Evolutionary conservation across 306 rosid genomes (phyloP).

Genomic region (Trichosanthes cucumerina): DNA sequence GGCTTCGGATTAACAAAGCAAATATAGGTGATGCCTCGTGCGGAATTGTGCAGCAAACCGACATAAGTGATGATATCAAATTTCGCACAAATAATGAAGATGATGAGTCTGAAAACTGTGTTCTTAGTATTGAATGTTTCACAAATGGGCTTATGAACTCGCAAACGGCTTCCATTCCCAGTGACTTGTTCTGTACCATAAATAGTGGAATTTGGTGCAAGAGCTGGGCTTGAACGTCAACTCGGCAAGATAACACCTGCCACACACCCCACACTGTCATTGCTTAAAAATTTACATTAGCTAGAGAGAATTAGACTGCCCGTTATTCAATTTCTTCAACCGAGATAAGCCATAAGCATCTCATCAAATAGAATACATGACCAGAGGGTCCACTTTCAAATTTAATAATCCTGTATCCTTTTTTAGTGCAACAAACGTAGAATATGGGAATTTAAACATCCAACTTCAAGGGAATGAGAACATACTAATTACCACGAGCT

Average conservation of each 20-base stretch:
- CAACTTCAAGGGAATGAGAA: too few species aligned
- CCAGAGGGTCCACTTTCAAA: not conserved
- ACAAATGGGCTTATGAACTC: slow-evolving; percentile 61
- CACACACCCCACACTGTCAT: slow-evolving; percentile 13
- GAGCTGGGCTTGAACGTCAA: slow-evolving; percentile 66
- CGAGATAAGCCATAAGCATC: not conserved
- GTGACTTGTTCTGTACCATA: slow-evolving; percentile 38
- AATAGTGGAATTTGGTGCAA: slow-evolving; percentile 67
- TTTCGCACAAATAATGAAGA: slow-evolving; percentile 44
- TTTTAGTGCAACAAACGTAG: too few species aligned
- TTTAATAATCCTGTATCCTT: not conserved
- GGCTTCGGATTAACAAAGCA: slow-evolving; percentile 47
- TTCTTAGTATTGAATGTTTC: slow-evolving; percentile 41
- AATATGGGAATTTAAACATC: too few species aligned
- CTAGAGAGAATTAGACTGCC: not conserved
- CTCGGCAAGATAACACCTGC: slow-evolving; percentile 60
- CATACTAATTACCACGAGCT: too few species aligned
- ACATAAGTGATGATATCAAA: slow-evolving; percentile 46
- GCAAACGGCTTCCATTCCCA: slow-evolving; percentile 57
- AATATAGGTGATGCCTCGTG: slow-evolving; percentile 57
- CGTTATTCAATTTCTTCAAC: not conserved
- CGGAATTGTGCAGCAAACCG: slow-evolving; percentile 65
- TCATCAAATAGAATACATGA: not conserved
- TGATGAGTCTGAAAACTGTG: slow-evolving; percentile 38
- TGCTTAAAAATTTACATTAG: slow-evolving; percentile 5